Base-by-base conservation (phyloP, 805 yeast species). In the Kuraishia molischiana region DNA sequence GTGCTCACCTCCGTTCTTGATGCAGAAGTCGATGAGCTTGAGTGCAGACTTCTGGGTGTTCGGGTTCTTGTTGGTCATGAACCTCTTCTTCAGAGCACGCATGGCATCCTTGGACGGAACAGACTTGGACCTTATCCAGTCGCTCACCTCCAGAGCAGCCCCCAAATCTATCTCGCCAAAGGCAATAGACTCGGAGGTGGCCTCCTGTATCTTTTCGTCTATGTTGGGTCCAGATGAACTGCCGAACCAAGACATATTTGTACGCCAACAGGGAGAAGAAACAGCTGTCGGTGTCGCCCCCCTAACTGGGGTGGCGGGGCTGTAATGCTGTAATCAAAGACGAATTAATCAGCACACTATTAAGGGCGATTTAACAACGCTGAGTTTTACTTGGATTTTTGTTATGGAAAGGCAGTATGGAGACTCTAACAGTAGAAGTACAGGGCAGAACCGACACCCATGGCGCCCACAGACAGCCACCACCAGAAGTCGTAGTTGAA, bases 1-100 rank as follows among this genome's bases (percentile, higher is more conserved):
- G 49, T 85, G 95, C 35, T 67, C 66, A 5, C 98, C 98, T 34
- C 96, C 89, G 54, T 92, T 92, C 60, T 92, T 92, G 39, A 90
- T 80, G 59, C 95, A 84, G 34, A 85, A 70, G 49, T 92, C 97
- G 24, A 81, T 67, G 43, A 92, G 64, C 51, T 81, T 83, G 52
- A 92, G 69, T 0, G 89, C 67, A 4, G 92, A 73, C 20, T 78
- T 67, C 51, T 85, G 84, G 8, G 79, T 73, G 55, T 89, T 87
- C 9, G 97, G 95, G 53, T 89, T 89, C 39, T 66, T 62, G 18
- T 78, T 72, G 24, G 61, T 55, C 20, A 79, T 65, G 15, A 87
- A 63, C 36, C 95, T 69, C 47, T 76, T 79, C 64, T 86, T 86
- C 43, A 90, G 61, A n/a, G 79, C 64, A 45, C 94, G 64, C 89